Base-by-base conservation (phyloP, 768 basidiomycete species). In the Candolleomyces efflorescens region DNA sequence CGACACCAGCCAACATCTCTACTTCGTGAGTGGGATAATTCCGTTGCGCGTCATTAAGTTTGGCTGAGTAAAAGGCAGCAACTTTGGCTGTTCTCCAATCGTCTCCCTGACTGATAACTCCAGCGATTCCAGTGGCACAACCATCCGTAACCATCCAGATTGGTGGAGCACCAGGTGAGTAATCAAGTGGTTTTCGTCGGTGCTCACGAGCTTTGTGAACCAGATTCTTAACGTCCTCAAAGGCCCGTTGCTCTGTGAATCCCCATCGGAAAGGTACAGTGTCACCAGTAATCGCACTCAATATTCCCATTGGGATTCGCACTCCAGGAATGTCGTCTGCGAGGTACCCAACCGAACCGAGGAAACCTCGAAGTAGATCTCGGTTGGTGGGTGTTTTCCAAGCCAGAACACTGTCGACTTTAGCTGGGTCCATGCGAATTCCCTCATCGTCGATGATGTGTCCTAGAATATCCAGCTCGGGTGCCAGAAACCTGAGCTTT, bases 381-480 rank as follows among this genome's bases (percentile, higher is more conserved):
- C 67, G 64, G 23, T 68, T 73, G 0, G 71, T 73, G 0, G 74
- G 74, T 0, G 60, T 62, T 41, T 72, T 73, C 73, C 73, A 75
- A 17, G 71, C 71, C 0, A 67, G 0, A 0, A 80, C 65, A 0
- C 60, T 54, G 27, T 78, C 72, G 0, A 82, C 76, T 44, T 81
- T 82, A 18, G 73, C 61, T 0, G 75, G 75, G 38, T 81, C 77
- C 75, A 80, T 79, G 0, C 52, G 50, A 20, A 82, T 77, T 0
- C 78, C 76, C 0, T 70, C n/a, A 17, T 73, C 65, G 20, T 71
- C 68, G 1, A 82, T 56, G 2, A 69, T 23, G 11, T 58, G 55
- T 0, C 67, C 64, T 0, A 68, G 53, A 18, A 68, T 44, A 15
- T 62, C 60, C 38, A 68, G 10, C 11, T 32, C 32, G 5, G 32